phyloP scores from a whole-genome alignment of 2,329 filamentous ascomycete genomes.

The Biscogniauxia mediterranea region DNA sequence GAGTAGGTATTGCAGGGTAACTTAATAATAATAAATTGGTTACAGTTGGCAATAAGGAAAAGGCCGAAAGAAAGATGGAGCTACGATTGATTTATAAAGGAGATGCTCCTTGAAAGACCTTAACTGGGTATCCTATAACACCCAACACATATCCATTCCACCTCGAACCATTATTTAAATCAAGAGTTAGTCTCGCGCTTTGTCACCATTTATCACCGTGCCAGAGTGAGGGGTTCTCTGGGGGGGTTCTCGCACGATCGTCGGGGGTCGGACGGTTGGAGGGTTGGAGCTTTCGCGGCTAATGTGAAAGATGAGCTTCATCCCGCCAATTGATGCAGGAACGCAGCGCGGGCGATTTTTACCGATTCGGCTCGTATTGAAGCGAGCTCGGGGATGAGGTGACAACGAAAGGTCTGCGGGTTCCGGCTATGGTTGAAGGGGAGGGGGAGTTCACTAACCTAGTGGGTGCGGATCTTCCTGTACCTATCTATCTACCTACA shows the following conservation, averaged over 20 bases:
- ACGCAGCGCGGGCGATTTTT: constrained; percentile 11
- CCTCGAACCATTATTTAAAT: neutral
- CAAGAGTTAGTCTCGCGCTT: neutral
- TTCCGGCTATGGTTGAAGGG: neutral
- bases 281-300: constrained; percentile 30
- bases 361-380: constrained; percentile 24
- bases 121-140: neutral
- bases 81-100: neutral
- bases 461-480: neutral
- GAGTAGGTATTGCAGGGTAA: neutral
- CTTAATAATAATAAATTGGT: constrained; percentile 1
- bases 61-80: constrained; percentile 3
- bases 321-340: constrained; percentile 23
- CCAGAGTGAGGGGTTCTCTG: constrained; percentile 26
- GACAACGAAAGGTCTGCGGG: neutral
- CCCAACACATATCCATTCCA: neutral
- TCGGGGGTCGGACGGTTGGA: constrained; percentile 16
- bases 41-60: constrained; percentile 2
- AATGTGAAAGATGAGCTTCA: constrained; percentile 27
- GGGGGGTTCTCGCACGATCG: constrained; percentile 18
- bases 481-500: neutral
- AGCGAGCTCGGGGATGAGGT: constrained; percentile 16
- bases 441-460: neutral
- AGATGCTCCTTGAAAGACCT: neutral
- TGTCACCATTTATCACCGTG: constrained; percentile 8